These are phyloP conservation scores for Akanthomyces muscarius DNA, from an alignment of 2,329 filamentous ascomycete species.

Conservation along the genomic window DNA sequence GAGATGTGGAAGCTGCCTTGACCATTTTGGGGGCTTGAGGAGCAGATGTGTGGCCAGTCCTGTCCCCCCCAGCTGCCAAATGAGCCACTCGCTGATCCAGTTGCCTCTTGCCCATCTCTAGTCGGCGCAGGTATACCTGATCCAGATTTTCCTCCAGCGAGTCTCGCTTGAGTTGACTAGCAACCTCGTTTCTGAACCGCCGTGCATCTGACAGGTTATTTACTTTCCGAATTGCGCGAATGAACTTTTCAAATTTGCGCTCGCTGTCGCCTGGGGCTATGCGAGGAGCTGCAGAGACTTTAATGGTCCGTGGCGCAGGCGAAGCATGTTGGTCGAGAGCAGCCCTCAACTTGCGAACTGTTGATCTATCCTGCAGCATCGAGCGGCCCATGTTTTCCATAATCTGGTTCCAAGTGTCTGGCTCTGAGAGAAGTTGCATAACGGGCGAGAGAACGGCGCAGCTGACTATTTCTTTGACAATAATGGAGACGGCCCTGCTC, in stretches of 20 bases:
- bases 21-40: slow-evolving; percentile 25
- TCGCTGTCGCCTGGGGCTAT: slow-evolving; percentile 81
- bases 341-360: slow-evolving; percentile 84
- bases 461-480: slow-evolving; percentile 86
- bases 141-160: slow-evolving; percentile 74
- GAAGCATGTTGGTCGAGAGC: slow-evolving; percentile 92
- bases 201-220: slow-evolving; percentile 91
- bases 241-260: slow-evolving; percentile 89
- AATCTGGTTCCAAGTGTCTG: slow-evolving; percentile 95
- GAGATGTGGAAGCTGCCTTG: slow-evolving; percentile 45
- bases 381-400: slow-evolving; percentile 85
- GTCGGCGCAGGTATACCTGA: slow-evolving; percentile 76
- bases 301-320: slow-evolving; percentile 63
- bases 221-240: slow-evolving; percentile 81
- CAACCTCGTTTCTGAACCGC: slow-evolving; percentile 84
- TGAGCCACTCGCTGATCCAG: slow-evolving; percentile 85
- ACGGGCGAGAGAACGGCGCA: slow-evolving; percentile 86
- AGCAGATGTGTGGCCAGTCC: slow-evolving; percentile 30
- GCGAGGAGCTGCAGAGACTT: slow-evolving; percentile 69
- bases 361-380: slow-evolving; percentile 91
- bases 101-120: slow-evolving; percentile 88
- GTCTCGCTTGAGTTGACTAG: slow-evolving; percentile 87
- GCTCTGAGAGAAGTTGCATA: slow-evolving; percentile 76
- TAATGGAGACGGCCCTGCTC: slow-evolving; percentile 73
- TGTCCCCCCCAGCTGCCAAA: slow-evolving; percentile 65